phyloP scores from a whole-genome alignment of 805 yeast species.

The Isabelozyma pseudorhagii region DNA sequence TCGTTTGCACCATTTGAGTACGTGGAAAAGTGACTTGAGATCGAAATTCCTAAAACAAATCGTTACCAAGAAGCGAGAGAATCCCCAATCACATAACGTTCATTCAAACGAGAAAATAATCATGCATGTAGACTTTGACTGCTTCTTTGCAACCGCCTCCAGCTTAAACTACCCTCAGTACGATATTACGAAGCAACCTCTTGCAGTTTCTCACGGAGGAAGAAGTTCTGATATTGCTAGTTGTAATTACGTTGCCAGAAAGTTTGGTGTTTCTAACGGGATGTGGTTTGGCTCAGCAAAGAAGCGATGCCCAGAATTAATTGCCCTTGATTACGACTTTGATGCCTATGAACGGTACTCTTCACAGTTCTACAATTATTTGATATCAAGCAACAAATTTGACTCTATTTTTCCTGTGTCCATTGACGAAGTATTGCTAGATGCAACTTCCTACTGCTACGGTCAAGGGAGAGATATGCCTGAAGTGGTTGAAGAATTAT shows the following conservation, averaged over 20 bases:
- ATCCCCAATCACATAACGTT: background rate
- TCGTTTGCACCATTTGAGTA: constrained; percentile 81
- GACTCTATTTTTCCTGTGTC: constrained; percentile 72
- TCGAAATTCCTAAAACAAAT: constrained; percentile 55
- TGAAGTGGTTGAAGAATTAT: constrained; percentile 15
- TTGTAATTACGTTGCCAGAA: constrained; percentile 84
- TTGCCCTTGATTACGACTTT: constrained; percentile 70
- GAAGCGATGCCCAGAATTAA: constrained; percentile 61
- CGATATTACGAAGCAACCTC: constrained; percentile 48
- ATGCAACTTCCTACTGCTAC: constrained; percentile 40
- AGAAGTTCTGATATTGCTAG: constrained; percentile 79
- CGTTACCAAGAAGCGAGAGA: constrained; percentile 12
- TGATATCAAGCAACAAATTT: constrained; percentile 45
- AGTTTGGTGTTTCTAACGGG: constrained; percentile 78
- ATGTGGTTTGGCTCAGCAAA: constrained; percentile 81
- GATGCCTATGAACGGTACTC: constrained; percentile 68
- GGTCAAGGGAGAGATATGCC: constrained; percentile 2
- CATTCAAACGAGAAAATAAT: constrained; percentile 29
- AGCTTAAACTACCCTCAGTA: constrained; percentile 54
- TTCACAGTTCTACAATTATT: constrained; percentile 55
- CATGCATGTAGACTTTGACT: constrained; percentile 88
- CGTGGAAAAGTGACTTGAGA: constrained; percentile 78
- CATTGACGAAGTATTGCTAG: constrained; percentile 87
- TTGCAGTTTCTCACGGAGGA: constrained; percentile 63
- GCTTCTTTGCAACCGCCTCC: constrained; percentile 89